Conservation (phyloP, 257 asterid genomes). For the Pogostemon cablin region DNA sequence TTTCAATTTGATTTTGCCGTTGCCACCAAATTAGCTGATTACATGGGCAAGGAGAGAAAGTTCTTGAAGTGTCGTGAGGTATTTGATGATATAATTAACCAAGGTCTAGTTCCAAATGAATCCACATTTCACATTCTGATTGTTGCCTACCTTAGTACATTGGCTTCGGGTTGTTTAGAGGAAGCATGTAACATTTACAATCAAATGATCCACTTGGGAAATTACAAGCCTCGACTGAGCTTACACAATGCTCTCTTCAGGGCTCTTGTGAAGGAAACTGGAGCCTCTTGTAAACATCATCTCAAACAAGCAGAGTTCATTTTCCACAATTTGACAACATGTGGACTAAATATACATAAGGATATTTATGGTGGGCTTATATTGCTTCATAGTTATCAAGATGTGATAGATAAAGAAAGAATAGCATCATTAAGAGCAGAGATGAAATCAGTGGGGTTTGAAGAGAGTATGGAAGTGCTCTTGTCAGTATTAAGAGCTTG, state of each 20-base stretch:
- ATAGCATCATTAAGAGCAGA: slow-evolving; percentile 61
- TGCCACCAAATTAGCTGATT: slow-evolving; percentile 87
- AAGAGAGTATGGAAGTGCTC: slow-evolving; percentile 65
- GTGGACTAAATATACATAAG: slow-evolving; percentile 63
- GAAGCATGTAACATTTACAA: slow-evolving; percentile 80
- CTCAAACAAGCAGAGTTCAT: slow-evolving; percentile 88
- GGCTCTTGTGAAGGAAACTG: slow-evolving; percentile 68
- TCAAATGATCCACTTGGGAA: slow-evolving; percentile 90
- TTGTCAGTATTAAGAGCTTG: slow-evolving; percentile 79
- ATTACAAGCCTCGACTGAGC: slow-evolving; percentile 82
- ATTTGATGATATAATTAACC: slow-evolving; percentile 77
- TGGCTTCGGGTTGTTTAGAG: slow-evolving; percentile 59
- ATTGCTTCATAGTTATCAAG: slow-evolving; percentile 94
- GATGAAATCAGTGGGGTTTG: slow-evolving; percentile 59
- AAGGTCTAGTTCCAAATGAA: slow-evolving; percentile 78
- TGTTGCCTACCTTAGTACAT: slow-evolving; percentile 82
- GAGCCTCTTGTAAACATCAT: slow-evolving; percentile 54
- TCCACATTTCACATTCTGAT: slow-evolving; percentile 82
- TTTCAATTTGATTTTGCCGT: slow-evolving; percentile 80
- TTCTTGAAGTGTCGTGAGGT: slow-evolving; percentile 82
- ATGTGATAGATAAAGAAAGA: slow-evolving; percentile 70
- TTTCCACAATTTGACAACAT: slow-evolving; percentile 63
- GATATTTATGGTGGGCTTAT: slow-evolving; percentile 84
- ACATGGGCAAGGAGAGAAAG: slow-evolving; percentile 89
- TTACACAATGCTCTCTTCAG: slow-evolving; percentile 82